Evolutionary conservation across 2,329 filamentous ascomycete genomes (phyloP).

Genomic region (Podosphaera leucotricha): DNA sequence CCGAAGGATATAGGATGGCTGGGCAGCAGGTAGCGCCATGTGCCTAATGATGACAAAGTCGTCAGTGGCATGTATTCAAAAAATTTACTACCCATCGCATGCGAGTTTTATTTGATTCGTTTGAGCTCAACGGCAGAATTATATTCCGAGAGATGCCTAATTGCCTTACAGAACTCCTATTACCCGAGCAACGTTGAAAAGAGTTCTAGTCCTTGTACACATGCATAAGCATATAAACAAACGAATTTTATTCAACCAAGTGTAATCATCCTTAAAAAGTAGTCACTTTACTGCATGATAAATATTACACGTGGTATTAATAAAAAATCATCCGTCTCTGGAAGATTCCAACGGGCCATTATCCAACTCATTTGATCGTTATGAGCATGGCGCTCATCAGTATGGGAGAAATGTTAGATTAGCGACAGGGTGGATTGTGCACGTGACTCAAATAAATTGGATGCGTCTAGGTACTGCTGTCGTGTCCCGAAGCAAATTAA

Average conservation of each 20-base stretch:
- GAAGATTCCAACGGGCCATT: too few relatives aligned
- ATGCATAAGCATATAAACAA: too few relatives aligned
- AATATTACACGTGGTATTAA: too few relatives aligned
- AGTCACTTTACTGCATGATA: too few relatives aligned
- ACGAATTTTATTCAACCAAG: too few relatives aligned
- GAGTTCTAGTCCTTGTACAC: too few relatives aligned
- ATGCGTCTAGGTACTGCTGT: neutral
- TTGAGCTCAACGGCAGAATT: neutral
- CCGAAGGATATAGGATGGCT: slow-evolving; percentile 40
- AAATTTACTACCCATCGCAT: too few relatives aligned
- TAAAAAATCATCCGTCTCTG: too few relatives aligned
- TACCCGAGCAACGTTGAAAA: too few relatives aligned
- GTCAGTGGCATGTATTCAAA: neutral
- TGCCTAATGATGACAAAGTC: slow-evolving; percentile 1
- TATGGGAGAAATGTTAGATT: neutral
- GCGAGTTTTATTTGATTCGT: neutral
- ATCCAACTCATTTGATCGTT: neutral
- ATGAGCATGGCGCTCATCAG: neutral
- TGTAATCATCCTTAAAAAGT: too few relatives aligned
- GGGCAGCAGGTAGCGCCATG: slow-evolving; percentile 13
- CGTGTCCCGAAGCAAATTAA: neutral
- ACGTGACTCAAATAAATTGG: neutral
- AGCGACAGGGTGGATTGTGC: neutral
- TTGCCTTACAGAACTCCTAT: neutral
- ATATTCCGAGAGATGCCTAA: neutral